These are phyloP conservation scores for Elaeis oleifera DNA, from an alignment of 202 grass and related monocot genomes.

Conservation along the genomic window DNA sequence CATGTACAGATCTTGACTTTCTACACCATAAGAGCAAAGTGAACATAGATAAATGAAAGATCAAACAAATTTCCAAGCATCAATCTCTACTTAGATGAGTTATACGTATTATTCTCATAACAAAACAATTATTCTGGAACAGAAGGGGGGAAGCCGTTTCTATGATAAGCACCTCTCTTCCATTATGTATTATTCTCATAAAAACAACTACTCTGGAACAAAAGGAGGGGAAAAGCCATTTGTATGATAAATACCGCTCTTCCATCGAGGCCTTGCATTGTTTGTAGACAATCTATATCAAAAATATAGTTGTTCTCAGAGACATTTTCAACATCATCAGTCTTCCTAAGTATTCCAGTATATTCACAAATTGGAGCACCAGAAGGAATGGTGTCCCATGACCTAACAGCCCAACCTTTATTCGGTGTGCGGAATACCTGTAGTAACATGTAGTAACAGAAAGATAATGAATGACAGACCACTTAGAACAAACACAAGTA, in stretches of 20 bases:
- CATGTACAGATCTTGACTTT: too few relatives aligned
- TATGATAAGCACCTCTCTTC: conserved; percentile 33
- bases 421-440: conserved; percentile 72
- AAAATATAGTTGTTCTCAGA: conserved; percentile 68
- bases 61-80: too few relatives aligned
- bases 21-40: too few relatives aligned
- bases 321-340: conserved; percentile 51
- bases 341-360: conserved; percentile 50
- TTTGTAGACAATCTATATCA: conserved; percentile 86
- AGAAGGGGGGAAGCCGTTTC: too few relatives aligned
- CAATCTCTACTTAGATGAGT: too few relatives aligned
- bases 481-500: too few relatives aligned
- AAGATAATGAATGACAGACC: background rate
- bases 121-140: too few relatives aligned
- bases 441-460: conserved; percentile 7
- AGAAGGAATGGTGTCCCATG: conserved; percentile 85
- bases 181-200: too few relatives aligned
- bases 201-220: too few relatives aligned
- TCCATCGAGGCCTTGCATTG: conserved; percentile 79
- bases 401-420: conserved; percentile 85
- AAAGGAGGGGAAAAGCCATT: too few relatives aligned
- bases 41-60: too few relatives aligned
- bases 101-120: too few relatives aligned
- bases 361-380: conserved; percentile 89
- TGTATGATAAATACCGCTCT: background rate